Evolutionary conservation across 371 early-diverging fungal species (phyloP).

Genomic region (Apophysomyces trapeziformis): DNA sequence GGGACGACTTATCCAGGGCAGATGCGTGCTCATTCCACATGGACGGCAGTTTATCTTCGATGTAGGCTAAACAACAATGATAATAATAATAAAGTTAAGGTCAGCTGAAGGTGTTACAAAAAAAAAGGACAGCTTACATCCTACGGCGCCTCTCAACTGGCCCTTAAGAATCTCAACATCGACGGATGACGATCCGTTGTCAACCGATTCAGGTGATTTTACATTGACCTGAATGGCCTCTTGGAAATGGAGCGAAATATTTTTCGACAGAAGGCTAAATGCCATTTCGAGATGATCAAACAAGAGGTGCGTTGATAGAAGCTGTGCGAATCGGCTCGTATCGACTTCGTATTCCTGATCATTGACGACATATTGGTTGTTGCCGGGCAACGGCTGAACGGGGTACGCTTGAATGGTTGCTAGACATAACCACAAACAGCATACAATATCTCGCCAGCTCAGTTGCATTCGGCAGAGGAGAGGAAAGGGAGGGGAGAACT

Average conservation of each 20-base stretch:
- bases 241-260: conserved; percentile 37
- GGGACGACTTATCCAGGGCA: conserved; percentile 26
- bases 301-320: conserved; percentile 33
- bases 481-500: neutral
- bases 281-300: conserved; percentile 43
- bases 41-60: conserved; percentile 40
- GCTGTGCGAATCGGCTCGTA: conserved; percentile 29
- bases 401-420: conserved; percentile 6
- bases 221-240: conserved; percentile 32
- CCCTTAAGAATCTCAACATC: conserved; percentile 42
- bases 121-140: conserved; percentile 29
- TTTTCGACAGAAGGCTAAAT: conserved; percentile 30
- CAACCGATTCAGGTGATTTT: conserved; percentile 5
- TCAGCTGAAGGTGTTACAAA: neutral
- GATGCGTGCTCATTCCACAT: conserved; percentile 38
- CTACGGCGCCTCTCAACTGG: conserved; percentile 44
- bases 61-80: conserved; percentile 26
- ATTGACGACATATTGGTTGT: neutral
- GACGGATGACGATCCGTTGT: conserved; percentile 20
- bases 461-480: conserved; percentile 7
- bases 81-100: neutral
- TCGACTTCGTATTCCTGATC: conserved; percentile 25
- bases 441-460: conserved; percentile 7
- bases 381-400: conserved; percentile 7
- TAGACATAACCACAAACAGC: conserved; percentile 8